These are phyloP conservation scores for Chiua virens DNA, from an alignment of 768 basidiomycete genomes.

Conservation along the genomic window DNA sequence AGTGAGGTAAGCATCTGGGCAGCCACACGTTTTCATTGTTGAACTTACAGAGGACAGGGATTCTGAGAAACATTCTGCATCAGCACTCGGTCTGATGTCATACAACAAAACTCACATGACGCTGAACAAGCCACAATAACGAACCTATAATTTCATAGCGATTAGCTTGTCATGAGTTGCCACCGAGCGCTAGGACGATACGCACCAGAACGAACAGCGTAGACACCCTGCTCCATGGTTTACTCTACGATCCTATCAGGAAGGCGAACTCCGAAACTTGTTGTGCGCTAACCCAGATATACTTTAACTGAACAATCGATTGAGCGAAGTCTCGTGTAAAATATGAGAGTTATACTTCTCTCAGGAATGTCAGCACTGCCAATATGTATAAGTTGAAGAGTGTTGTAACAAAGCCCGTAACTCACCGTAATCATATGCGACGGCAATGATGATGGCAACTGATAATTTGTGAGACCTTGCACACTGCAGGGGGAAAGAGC, in stretches of 20 bases:
- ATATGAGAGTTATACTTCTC: neutral
- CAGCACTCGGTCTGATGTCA: no score
- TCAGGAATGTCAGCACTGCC: conserved; percentile 7
- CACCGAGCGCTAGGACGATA: neutral
- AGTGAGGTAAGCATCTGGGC: neutral
- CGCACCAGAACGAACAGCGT: neutral
- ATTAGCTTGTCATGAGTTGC: neutral
- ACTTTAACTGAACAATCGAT: neutral
- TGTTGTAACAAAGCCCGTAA: no score
- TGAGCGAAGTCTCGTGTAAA: neutral
- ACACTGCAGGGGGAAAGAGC: neutral
- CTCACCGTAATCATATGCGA: conserved; percentile 13
- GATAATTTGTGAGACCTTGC: neutral
- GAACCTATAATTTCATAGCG: neutral
- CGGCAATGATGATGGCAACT: conserved; percentile 7
- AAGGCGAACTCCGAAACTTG: neutral
- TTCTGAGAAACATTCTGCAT: neutral
- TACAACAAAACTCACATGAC: neutral
- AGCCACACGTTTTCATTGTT: neutral
- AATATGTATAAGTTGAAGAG: no score
- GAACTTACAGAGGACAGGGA: neutral
- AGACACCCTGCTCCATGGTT: neutral
- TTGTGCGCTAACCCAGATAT: conserved; percentile 2
- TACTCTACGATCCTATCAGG: neutral
- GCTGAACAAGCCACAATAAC: conserved; percentile 3